These are phyloP conservation scores for Xylariales sp. DNA, from an alignment of 2,329 filamentous ascomycete species.

Conservation along the genomic window DNA sequence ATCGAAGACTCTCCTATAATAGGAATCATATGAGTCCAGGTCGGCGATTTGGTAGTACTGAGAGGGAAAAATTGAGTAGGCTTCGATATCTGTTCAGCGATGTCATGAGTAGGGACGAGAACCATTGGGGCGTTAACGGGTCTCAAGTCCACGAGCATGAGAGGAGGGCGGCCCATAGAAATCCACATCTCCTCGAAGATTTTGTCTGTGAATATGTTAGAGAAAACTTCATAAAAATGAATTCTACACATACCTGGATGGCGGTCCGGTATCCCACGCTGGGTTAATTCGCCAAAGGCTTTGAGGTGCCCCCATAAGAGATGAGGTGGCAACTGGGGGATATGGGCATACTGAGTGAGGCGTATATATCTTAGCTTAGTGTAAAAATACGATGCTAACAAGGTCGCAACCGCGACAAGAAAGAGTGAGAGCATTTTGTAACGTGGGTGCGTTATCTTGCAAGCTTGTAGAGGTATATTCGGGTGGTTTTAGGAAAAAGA, in stretches of 20 bases:
- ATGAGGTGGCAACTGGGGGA: constrained; percentile 35
- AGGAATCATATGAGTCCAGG: constrained; percentile 37
- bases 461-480: too few relatives aligned
- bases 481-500: too few relatives aligned
- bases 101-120: constrained; percentile 35
- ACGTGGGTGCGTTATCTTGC: too few relatives aligned
- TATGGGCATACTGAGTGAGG: constrained; percentile 37
- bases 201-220: constrained; percentile 30
- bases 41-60: constrained; percentile 38
- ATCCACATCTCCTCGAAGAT: constrained; percentile 42
- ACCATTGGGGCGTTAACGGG: constrained; percentile 38
- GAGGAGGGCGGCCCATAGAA: constrained; percentile 36
- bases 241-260: constrained; percentile 33
- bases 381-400: constrained; percentile 35
- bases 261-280: constrained; percentile 35
- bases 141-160: constrained; percentile 42
- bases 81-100: constrained; percentile 42
- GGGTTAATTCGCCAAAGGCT: constrained; percentile 52
- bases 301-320: constrained; percentile 39
- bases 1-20: constrained; percentile 37
- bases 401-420: constrained; percentile 18
- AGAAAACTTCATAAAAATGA: too few relatives aligned
- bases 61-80: constrained; percentile 35
- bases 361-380: constrained; percentile 33
- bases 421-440: constrained; percentile 32